Evolutionary conservation across 1,284 basidiomycete species (phyloP).

Genomic region (Ceratobasidium sp.): DNA sequence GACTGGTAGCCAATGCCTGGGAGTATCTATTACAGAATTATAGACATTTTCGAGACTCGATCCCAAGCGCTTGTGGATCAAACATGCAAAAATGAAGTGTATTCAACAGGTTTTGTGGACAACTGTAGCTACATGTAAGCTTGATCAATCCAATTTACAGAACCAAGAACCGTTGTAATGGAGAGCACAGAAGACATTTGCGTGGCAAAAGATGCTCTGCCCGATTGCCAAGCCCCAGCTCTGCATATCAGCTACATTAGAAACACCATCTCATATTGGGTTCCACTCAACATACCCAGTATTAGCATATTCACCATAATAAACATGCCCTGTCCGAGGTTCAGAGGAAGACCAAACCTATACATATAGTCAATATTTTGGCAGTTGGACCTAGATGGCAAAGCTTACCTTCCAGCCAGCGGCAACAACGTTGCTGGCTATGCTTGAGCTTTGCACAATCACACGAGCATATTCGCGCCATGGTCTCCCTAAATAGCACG

Average conservation of each 20-base stretch:
- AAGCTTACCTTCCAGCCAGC: slow-evolving; percentile 38
- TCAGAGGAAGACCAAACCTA: background rate
- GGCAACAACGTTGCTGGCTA: slow-evolving; percentile 28
- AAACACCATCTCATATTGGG: slow-evolving; percentile 40
- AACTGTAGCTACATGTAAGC: slow-evolving; percentile 36
- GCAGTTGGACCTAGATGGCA: background rate
- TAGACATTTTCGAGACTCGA: no score
- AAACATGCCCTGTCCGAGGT: slow-evolving; percentile 25
- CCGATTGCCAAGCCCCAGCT: background rate
- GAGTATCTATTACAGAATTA: no score
- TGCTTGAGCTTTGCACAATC: slow-evolving; percentile 38
- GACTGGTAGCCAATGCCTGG: no score
- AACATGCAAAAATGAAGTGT: no score
- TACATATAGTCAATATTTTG: background rate
- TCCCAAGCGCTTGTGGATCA: no score
- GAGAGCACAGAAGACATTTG: slow-evolving; percentile 10
- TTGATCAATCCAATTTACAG: slow-evolving; percentile 41
- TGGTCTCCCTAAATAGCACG: background rate
- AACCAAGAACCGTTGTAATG: slow-evolving; percentile 39
- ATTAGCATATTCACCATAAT: no score
- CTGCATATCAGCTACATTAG: no score
- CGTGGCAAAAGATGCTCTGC: slow-evolving; percentile 28
- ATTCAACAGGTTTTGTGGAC: no score
- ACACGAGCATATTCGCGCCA: slow-evolving; percentile 40
- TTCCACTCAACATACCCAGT: slow-evolving; percentile 41